Evolutionary conservation across 2,329 filamentous ascomycete species (phyloP), one percentile per base, ranked within the genome.

Genomic region (Cercospora sp.): DNA sequence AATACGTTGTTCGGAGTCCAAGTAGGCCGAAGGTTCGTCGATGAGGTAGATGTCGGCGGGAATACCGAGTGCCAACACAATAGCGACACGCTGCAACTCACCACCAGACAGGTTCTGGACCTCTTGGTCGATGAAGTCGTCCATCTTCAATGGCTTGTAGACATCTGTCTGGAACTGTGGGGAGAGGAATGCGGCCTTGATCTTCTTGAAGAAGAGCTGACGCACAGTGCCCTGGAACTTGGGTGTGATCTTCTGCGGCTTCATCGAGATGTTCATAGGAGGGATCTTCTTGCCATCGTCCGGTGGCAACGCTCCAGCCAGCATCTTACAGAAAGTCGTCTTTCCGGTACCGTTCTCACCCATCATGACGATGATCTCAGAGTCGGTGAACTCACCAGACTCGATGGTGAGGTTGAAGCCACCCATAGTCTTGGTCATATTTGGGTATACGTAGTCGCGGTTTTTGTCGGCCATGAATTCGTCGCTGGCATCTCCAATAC

Each of bases 81-180:
- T 98, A 80, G 94, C 94, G 62, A 99, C 96, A 88, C 96, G 93
- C 83, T 99, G 95, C 86, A 99, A 85, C 89, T 99, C 95, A 91
- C 95, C 95, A 87, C 95, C 95, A 65, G 95, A 99, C 79, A 99
- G 84, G 82, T 98, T 97, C 86, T 97, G 96, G 74, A 99, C 95
- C 84, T 99, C 96, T 82, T 99, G 95, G 79, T 99, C 95, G 78
- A 99, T 98, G 82, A 99, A 99, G 79, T 98, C 95, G 63, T 99
- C 95, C 69, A 99, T 89, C 85, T 96, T 97, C 69, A 99, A 88
- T n/a, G 96, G 95, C 85, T 98, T 98, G 84, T 98, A 96, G 67
- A 99, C 96, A 80, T 99, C 95, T 13, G 95, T 99, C 85, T 99
- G 95, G 87, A 99, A 99, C 81, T 99, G 95, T 31, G 95, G 95